phyloP scores from a whole-genome alignment of 148 eudicot species.

The Vaccinium macrocarpon region DNA sequence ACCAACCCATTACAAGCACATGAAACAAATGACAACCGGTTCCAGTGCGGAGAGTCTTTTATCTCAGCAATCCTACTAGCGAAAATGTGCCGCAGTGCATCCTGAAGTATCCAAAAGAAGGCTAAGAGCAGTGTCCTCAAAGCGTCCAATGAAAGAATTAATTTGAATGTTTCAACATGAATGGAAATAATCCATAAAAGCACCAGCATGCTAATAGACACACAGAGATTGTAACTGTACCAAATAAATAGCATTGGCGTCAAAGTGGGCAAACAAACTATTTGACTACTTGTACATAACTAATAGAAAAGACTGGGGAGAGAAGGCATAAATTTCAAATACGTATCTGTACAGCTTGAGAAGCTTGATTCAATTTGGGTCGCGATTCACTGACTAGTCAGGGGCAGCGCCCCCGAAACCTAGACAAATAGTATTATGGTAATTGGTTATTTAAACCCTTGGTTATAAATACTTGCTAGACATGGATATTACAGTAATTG shows the following conservation, averaged over 20 bases:
- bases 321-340: not conserved
- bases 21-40: conserved; percentile 76
- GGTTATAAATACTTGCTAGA: too few species aligned
- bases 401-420: too few species aligned
- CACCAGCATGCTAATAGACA: not conserved
- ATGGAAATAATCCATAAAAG: not conserved
- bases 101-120: conserved; percentile 38
- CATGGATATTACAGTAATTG: too few species aligned
- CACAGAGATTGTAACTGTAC: not conserved
- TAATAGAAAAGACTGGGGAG: not conserved
- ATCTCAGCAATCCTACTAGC: conserved; percentile 92
- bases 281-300: not conserved
- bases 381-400: too few species aligned
- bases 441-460: too few species aligned
- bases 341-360: not conserved
- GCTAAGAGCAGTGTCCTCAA: conserved; percentile 1
- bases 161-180: not conserved
- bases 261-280: not conserved
- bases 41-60: conserved; percentile 90
- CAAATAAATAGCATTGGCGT: not conserved
- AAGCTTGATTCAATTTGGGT: too few species aligned
- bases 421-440: too few species aligned
- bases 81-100: conserved; percentile 92
- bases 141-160: not conserved
- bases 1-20: conserved; percentile 81